Evolutionary conservation across 371 early-diverging fungal species (phyloP).

Genomic region (Haplosporangium sp.): DNA sequence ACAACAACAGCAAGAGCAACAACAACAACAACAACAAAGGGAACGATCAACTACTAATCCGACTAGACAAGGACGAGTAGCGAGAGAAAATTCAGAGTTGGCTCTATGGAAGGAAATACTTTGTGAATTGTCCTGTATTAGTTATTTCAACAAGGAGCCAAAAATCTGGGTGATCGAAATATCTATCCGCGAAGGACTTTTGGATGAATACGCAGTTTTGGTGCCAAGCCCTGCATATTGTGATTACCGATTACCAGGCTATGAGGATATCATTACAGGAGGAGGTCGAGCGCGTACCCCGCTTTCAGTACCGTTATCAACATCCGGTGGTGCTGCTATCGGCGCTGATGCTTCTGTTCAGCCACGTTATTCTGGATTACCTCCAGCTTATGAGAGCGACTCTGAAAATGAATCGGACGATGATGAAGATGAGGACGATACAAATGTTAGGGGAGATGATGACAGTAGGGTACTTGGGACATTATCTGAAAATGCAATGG

Average conservation of each 20-base stretch:
- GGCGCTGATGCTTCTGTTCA: not conserved
- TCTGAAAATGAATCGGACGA: conserved; percentile 20
- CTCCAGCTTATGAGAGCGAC: conserved; percentile 44
- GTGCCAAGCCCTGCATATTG: conserved; percentile 51
- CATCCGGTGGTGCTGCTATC: not conserved
- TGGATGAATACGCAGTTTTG: conserved; percentile 44
- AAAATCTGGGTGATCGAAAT: conserved; percentile 50
- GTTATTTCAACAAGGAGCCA: conserved; percentile 15
- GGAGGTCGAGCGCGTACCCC: not conserved
- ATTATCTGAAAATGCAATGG: conserved; percentile 6
- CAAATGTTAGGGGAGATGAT: conserved; percentile 8
- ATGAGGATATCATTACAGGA: conserved; percentile 32
- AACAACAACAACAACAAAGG: too few relatives aligned
- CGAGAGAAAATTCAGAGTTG: too few relatives aligned
- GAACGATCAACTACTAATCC: too few relatives aligned
- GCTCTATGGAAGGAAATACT: conserved; percentile 15
- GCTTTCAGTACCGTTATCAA: not conserved
- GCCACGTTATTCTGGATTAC: conserved; percentile 26
- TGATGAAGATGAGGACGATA: conserved; percentile 19
- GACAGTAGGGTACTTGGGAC: not conserved
- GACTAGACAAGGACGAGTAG: too few relatives aligned
- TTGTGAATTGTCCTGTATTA: conserved; percentile 20
- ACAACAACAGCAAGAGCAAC: too few relatives aligned
- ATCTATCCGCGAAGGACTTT: conserved; percentile 29
- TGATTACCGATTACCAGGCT: conserved; percentile 47